Conservation (phyloP, 768 basidiomycete genomes). For the Rhodotorula toruloides region DNA sequence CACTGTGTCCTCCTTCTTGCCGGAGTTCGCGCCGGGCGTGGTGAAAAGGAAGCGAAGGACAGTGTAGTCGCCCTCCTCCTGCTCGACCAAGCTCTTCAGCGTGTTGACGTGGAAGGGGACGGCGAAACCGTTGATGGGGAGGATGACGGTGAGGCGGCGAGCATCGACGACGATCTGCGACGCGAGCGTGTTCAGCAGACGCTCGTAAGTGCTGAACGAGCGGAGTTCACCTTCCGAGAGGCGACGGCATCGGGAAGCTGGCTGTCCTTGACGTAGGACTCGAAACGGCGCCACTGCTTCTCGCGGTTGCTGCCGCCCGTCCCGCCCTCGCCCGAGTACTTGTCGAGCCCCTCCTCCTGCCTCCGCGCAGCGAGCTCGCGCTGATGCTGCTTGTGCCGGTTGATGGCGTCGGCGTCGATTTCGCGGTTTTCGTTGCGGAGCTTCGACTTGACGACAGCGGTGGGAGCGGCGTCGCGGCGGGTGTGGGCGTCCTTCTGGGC, state of each 20-base stretch:
- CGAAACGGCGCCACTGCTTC: conserved; percentile 91
- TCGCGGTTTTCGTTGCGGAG: conserved; percentile 83
- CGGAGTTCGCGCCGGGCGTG: conserved; percentile 92
- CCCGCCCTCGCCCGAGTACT: conserved; percentile 70
- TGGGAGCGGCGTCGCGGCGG: conserved; percentile 38
- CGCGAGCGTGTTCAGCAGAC: no score
- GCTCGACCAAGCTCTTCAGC: conserved; percentile 96
- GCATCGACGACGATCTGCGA: conserved; percentile 81
- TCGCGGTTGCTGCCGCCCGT: conserved; percentile 73
- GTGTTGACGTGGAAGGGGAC: conserved; percentile 98
- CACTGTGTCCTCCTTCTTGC: conserved; percentile 97
- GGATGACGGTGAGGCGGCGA: conserved; percentile 77
- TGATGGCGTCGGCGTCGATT: conserved; percentile 66
- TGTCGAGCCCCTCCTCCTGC: conserved; percentile 72
- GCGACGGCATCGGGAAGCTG: conserved; percentile 81
- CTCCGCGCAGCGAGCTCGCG: conserved; percentile 67
- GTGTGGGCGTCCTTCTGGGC: conserved; percentile 45
- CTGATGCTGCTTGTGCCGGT: conserved; percentile 83
- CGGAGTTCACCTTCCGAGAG: conserved; percentile 61
- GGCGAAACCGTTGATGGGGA: conserved; percentile 90
- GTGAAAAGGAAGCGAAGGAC: conserved; percentile 96
- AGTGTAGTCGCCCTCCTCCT: conserved; percentile 89
- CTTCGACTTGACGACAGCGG: conserved; percentile 69
- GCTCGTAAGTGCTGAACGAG: no score
- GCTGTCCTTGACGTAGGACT: conserved; percentile 91